These are phyloP conservation scores for Talaromyces marneffei DNA, from an alignment of 2,329 filamentous ascomycete species.

Conservation along the genomic window DNA sequence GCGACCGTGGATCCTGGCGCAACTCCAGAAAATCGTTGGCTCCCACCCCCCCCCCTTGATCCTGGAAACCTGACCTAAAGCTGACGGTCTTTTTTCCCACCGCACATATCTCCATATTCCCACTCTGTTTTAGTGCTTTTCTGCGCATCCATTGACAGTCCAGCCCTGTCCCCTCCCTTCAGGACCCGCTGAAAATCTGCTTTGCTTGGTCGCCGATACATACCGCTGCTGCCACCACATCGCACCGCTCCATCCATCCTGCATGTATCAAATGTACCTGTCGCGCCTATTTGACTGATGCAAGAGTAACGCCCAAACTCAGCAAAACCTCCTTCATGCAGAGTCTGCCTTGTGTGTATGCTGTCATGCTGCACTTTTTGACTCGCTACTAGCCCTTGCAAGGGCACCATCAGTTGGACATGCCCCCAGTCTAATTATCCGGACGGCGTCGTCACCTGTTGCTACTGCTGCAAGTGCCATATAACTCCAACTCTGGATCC, in stretches of 20 bases:
- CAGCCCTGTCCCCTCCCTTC: conserved; percentile 9
- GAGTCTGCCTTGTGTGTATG: conserved; percentile 34
- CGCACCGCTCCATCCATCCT: conserved; percentile 14
- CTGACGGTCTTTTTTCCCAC: conserved; percentile 5
- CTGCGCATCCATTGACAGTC: background rate
- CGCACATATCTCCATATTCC: conserved; percentile 4
- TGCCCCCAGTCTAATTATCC: conserved; percentile 22
- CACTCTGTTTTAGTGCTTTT: background rate
- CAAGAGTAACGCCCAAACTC: conserved; percentile 12
- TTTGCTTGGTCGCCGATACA: background rate
- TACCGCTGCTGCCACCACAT: conserved; percentile 7
- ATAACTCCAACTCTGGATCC: conserved; percentile 5
- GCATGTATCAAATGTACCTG: conserved; percentile 12
- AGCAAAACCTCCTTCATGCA: conserved; percentile 15
- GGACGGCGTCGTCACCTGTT: conserved; percentile 25
- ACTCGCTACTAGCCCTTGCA: conserved; percentile 20
- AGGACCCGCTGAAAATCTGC: conserved; percentile 11
- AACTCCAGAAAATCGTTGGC: conserved; percentile 1
- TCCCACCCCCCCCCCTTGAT: conserved; percentile 1
- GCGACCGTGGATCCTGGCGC: conserved; percentile 5
- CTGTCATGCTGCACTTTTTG: conserved; percentile 22
- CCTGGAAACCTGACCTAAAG: background rate
- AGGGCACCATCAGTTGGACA: conserved; percentile 21
- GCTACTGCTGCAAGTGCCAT: conserved; percentile 16
- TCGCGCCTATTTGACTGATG: conserved; percentile 16